Evolutionary conservation across 352 stramenopile species (phyloP).

Genomic region (Phytophthora citricola): DNA sequence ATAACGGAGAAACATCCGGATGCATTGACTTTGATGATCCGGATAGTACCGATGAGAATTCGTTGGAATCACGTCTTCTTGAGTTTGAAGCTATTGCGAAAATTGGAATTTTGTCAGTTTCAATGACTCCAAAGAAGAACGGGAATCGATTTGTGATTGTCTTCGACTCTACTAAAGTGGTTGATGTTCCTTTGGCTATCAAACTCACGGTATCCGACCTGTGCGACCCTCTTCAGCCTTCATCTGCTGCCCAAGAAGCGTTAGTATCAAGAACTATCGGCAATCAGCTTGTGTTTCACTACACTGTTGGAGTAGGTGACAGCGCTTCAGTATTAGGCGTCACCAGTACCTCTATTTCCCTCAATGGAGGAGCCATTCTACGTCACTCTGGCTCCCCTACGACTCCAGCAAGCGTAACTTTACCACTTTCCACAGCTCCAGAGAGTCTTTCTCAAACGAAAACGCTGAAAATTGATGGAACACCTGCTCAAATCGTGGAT

Average conservation of each 20-base stretch:
- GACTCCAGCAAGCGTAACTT: slow-evolving; percentile 36
- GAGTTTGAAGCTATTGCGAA: slow-evolving; percentile 42
- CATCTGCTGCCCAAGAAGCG: slow-evolving; percentile 37
- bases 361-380: slow-evolving; percentile 37
- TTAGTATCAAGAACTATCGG: slow-evolving; percentile 50
- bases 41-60: slow-evolving; percentile 43
- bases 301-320: slow-evolving; percentile 48
- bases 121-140: slow-evolving; percentile 51
- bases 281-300: slow-evolving; percentile 65
- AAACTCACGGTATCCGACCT: slow-evolving; percentile 52
- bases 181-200: slow-evolving; percentile 53
- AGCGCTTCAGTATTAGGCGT: slow-evolving; percentile 38
- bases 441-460: slow-evolving; percentile 41
- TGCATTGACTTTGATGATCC: slow-evolving; percentile 69
- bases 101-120: slow-evolving; percentile 68
- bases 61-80: slow-evolving; percentile 57
- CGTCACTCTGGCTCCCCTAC: slow-evolving; percentile 41
- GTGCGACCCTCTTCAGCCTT: slow-evolving; percentile 58
- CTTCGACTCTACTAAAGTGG: slow-evolving; percentile 55
- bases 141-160: slow-evolving; percentile 62
- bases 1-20: slow-evolving; percentile 39
- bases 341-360: slow-evolving; percentile 27
- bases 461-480: slow-evolving; percentile 55
- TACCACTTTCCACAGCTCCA: slow-evolving; percentile 37
- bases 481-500: slow-evolving; percentile 49